These are phyloP conservation scores for Bocquillonia castaneifolia DNA, from an alignment of 441 rosid species.

Conservation along the genomic window DNA sequence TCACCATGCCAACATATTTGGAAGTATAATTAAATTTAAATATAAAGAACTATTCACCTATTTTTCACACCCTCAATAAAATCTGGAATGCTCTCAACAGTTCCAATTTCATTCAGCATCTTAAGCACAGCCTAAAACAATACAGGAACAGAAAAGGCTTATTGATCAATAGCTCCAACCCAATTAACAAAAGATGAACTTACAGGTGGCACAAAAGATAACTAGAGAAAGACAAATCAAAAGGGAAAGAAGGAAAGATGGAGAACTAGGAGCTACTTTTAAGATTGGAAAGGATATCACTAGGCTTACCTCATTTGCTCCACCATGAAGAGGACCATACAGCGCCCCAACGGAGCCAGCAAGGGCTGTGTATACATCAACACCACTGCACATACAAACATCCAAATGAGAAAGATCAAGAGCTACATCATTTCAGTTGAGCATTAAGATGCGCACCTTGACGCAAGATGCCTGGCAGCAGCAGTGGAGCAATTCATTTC, in stretches of 20 bases:
- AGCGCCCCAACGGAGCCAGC: constrained; percentile 87
- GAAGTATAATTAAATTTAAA: not conserved
- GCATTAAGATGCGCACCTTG: constrained; percentile 49
- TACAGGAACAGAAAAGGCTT: constrained; percentile 14
- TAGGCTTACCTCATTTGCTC: constrained; percentile 62
- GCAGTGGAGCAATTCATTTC: constrained; percentile 98
- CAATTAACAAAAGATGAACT: not conserved
- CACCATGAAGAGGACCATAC: constrained; percentile 95
- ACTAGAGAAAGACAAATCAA: not conserved
- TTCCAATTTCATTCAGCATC: constrained; percentile 84
- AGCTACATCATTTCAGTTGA: constrained; percentile 9
- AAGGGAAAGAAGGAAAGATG: not conserved
- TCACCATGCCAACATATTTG: not conserved
- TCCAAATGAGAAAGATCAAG: not conserved
- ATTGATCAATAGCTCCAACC: not conserved
- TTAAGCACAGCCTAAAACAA: constrained; percentile 80
- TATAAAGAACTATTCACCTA: constrained; percentile 33
- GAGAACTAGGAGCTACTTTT: not conserved
- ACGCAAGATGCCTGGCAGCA: constrained; percentile 98
- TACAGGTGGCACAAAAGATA: not conserved
- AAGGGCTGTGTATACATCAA: constrained; percentile 80
- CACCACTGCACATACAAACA: constrained; percentile 60
- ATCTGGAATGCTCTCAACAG: constrained; percentile 77
- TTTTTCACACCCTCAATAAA: constrained; percentile 70
- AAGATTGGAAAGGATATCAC: constrained; percentile 1